phyloP scores from a whole-genome alignment of 495 filamentous ascomycete genomes.

The Penicillium alfredii region DNA sequence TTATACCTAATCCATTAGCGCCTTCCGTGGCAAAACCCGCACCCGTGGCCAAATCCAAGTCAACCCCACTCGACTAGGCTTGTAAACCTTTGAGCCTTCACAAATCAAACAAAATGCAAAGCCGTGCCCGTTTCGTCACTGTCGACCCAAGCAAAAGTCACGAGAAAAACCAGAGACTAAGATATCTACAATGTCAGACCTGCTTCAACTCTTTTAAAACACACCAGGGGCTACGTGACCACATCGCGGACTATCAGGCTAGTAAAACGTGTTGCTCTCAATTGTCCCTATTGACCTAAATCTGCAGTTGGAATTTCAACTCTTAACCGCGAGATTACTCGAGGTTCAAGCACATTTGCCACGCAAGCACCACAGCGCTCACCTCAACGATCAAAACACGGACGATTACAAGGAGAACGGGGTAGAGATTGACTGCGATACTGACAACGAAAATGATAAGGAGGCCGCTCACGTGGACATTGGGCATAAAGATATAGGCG shows the following conservation, averaged over 20 bases:
- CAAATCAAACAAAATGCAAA: not conserved
- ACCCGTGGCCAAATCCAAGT: not conserved
- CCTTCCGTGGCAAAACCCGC: not conserved
- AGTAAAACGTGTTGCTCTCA: not conserved
- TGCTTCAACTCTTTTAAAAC: not conserved
- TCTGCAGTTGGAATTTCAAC: not conserved
- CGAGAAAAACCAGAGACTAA: not conserved
- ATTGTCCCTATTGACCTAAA: not conserved
- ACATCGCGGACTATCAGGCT: not conserved
- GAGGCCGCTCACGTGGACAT: too few relatives aligned
- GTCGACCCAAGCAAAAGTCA: not conserved
- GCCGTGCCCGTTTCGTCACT: not conserved
- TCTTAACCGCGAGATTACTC: not conserved
- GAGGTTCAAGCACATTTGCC: not conserved
- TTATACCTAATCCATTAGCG: not conserved
- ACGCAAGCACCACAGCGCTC: not conserved
- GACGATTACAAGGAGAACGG: not conserved
- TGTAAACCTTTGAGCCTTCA: not conserved
- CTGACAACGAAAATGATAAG: not conserved
- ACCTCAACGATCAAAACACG: not conserved
- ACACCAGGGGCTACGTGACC: not conserved
- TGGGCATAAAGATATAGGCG: not conserved
- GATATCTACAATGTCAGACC: not conserved
- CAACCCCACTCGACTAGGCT: not conserved
- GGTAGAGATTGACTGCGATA: not conserved